Percentiles rank a stretch among this genome's conserved stretches.
Evolutionary conservation across 2,329 filamentous ascomycete genomes (phyloP).

Genomic region (Colletotrichum sp.): DNA sequence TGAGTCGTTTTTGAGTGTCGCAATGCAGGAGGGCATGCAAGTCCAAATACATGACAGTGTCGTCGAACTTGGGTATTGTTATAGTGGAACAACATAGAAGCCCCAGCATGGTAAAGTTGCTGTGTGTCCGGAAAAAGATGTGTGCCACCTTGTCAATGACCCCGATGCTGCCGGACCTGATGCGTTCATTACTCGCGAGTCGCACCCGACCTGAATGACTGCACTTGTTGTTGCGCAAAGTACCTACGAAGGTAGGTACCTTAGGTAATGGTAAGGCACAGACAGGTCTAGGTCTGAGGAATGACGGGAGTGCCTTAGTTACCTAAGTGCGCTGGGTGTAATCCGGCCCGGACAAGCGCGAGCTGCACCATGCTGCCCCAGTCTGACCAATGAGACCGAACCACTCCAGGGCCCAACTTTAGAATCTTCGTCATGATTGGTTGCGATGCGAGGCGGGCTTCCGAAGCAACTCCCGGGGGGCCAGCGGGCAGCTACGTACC

Average conservation of each 20-base stretch:
- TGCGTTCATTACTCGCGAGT: not conserved
- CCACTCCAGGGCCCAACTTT: not conserved
- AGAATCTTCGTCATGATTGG: not conserved
- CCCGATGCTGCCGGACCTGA: not conserved
- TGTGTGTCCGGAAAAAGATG: not conserved
- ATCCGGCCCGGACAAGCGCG: not conserved
- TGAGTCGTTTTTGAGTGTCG: constrained; percentile 16
- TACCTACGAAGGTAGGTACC: not conserved
- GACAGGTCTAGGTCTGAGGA: not conserved
- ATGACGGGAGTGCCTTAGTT: not conserved
- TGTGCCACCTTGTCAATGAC: not conserved
- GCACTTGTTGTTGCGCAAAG: not conserved
- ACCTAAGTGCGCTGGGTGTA: not conserved
- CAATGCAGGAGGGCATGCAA: not conserved
- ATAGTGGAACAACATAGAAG: not conserved
- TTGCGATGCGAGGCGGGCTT: not conserved
- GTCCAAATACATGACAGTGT: not conserved
- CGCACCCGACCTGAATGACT: not conserved
- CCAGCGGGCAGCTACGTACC: not conserved
- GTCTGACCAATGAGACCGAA: not conserved
- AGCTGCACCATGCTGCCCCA: not conserved
- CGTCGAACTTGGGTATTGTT: not conserved
- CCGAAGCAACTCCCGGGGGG: not conserved
- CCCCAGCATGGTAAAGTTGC: not conserved
- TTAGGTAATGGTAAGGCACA: no score